Evolutionary conservation across 2,329 filamentous ascomycete species (phyloP).

Genomic region (Sclerotinia subarctica): DNA sequence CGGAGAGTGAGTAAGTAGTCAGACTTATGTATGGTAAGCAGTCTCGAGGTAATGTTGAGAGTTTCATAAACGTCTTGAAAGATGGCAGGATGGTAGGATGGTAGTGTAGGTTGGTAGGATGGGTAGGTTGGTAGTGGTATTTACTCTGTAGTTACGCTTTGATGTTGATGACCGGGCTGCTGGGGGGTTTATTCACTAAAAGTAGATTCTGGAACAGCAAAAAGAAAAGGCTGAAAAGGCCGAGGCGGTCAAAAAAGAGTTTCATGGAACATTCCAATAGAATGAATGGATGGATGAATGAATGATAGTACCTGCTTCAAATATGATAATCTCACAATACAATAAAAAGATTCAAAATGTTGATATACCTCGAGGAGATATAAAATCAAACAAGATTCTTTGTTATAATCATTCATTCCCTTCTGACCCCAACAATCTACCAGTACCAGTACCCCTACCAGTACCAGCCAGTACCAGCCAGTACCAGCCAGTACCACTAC

Average conservation of each 20-base stretch:
- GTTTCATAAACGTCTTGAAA: slow-evolving; percentile 18
- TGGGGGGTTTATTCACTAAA: background rate
- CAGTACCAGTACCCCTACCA: no score
- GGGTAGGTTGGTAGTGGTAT: no score
- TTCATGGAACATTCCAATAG: background rate
- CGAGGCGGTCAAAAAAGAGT: background rate
- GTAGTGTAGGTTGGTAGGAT: no score
- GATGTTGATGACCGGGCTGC: slow-evolving; percentile 14
- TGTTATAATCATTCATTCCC: background rate
- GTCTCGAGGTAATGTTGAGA: background rate
- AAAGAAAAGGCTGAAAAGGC: background rate
- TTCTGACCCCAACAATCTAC: background rate
- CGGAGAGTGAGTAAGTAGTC: background rate
- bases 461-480: no score
- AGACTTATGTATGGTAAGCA: background rate
- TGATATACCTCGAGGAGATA: background rate
- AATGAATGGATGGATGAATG: background rate
- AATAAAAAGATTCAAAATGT: no score
- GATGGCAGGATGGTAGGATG: background rate
- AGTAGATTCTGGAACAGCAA: slow-evolving; percentile 10
- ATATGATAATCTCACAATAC: background rate
- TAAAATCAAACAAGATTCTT: background rate
- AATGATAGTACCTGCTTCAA: background rate
- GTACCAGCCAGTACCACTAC: no score
- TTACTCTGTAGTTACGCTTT: no score